Conservation (phyloP, 2,329 filamentous ascomycete species). For the Amauroascus verrucosus region DNA sequence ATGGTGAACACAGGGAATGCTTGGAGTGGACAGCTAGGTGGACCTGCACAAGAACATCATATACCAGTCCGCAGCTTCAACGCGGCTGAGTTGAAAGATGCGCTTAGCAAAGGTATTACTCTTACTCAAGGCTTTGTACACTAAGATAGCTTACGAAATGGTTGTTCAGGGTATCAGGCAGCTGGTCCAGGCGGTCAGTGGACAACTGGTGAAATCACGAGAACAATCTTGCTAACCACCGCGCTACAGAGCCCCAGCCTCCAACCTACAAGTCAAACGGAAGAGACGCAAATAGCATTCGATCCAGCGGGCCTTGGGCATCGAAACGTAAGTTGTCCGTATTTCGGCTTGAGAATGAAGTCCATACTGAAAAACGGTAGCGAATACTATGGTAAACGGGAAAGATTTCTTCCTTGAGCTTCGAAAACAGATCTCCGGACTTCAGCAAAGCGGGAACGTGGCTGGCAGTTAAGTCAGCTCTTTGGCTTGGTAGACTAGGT, state of each 20-base stretch:
- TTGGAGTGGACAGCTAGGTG: constrained; percentile 20
- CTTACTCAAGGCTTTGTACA: background rate
- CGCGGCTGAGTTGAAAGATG: constrained; percentile 32
- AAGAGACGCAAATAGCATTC: constrained; percentile 29
- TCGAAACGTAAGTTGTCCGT: constrained; percentile 31
- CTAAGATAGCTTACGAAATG: background rate
- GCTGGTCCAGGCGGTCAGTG: constrained; percentile 25
- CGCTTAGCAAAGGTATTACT: constrained; percentile 33
- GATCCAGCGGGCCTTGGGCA: constrained; percentile 35
- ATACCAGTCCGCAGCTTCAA: constrained; percentile 38
- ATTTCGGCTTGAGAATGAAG: background rate
- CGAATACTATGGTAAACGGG: constrained; percentile 40
- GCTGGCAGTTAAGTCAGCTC: constrained; percentile 26
- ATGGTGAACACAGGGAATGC: constrained; percentile 13
- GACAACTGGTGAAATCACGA: background rate
- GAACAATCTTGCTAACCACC: background rate
- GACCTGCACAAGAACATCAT: constrained; percentile 30
- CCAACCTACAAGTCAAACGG: constrained; percentile 32
- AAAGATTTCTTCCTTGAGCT: constrained; percentile 43
- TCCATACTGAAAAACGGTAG: constrained; percentile 22
- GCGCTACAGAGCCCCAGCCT: constrained; percentile 9
- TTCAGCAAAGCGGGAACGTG: constrained; percentile 30
- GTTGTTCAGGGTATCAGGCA: constrained; percentile 16
- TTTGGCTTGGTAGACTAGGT: background rate
- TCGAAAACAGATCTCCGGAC: constrained; percentile 37